Percentiles rank a stretch among this genome's conserved stretches.
phyloP scores from a whole-genome alignment of 1,284 basidiomycete genomes.

The Heterobasidion annosum region DNA sequence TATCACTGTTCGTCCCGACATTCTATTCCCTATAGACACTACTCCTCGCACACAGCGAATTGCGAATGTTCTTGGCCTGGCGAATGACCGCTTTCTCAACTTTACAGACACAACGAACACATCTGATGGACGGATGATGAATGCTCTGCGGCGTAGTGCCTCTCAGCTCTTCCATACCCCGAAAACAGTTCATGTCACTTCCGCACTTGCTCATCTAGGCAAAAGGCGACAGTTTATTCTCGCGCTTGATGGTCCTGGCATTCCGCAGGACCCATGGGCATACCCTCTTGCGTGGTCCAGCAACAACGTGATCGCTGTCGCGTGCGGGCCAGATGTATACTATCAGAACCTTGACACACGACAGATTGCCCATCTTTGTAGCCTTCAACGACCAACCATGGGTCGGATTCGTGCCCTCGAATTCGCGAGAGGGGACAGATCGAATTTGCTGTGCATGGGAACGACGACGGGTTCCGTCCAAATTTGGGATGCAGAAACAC shows the following conservation, averaged over 20 bases:
- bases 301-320: slow-evolving; percentile 36
- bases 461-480: slow-evolving; percentile 29
- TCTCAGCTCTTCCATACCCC: slow-evolving; percentile 28
- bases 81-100: slow-evolving; percentile 34
- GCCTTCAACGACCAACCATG: slow-evolving; percentile 17
- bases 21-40: slow-evolving; percentile 30
- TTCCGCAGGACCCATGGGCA: slow-evolving; percentile 34
- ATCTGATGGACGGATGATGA: slow-evolving; percentile 22
- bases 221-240: slow-evolving; percentile 36
- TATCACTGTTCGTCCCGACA: slow-evolving; percentile 28
- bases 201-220: slow-evolving; percentile 32
- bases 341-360: slow-evolving; percentile 39
- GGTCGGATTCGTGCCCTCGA: slow-evolving; percentile 27
- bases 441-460: slow-evolving; percentile 27
- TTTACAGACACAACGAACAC: slow-evolving; percentile 23
- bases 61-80: slow-evolving; percentile 34
- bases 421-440: slow-evolving; percentile 24
- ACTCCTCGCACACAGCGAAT: slow-evolving; percentile 40
- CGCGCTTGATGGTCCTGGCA: slow-evolving; percentile 40
- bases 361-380: slow-evolving; percentile 32
- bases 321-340: slow-evolving; percentile 37
- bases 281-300: slow-evolving; percentile 38
- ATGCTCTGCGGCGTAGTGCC: slow-evolving; percentile 26
- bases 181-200: slow-evolving; percentile 23
- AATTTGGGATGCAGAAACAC: slow-evolving; percentile 29